These are phyloP conservation scores for Cryptococcus amylolentus DNA, from an alignment of 1,284 basidiomycete genomes.

Conservation along the genomic window DNA sequence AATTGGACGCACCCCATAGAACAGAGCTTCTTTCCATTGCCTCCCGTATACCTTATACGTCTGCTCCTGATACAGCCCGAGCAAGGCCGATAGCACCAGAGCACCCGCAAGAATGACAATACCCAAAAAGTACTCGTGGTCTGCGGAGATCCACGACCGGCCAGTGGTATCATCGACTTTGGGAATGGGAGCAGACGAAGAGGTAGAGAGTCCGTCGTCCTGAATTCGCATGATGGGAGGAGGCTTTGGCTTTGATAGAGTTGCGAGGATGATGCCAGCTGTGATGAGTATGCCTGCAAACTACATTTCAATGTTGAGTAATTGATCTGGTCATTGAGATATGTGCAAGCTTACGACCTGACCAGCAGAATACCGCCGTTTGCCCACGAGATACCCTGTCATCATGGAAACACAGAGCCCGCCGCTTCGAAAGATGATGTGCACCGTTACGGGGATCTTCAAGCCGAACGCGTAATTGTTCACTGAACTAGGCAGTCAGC, in stretches of 20 bases:
- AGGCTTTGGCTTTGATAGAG: slow-evolving; percentile 56
- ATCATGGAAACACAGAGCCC: slow-evolving; percentile 54
- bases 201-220: background rate
- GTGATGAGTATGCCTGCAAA: slow-evolving; percentile 74
- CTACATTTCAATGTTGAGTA: slow-evolving; percentile 11
- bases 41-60: slow-evolving; percentile 70
- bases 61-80: slow-evolving; percentile 82
- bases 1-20: slow-evolving; percentile 57
- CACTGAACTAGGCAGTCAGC: slow-evolving; percentile 52
- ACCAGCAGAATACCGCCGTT: slow-evolving; percentile 62
- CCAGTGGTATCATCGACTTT: background rate
- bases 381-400: slow-evolving; percentile 41
- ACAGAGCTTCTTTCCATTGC: slow-evolving; percentile 84
- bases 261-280: slow-evolving; percentile 74
- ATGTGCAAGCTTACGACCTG: slow-evolving; percentile 55
- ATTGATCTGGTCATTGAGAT: background rate
- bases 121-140: slow-evolving; percentile 61
- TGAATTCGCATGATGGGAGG: background rate
- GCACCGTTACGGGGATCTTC: slow-evolving; percentile 80
- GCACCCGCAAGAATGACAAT: slow-evolving; percentile 71
- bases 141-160: slow-evolving; percentile 10
- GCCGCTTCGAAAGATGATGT: slow-evolving; percentile 90
- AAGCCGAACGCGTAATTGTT: slow-evolving; percentile 89
- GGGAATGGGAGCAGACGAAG: no score
- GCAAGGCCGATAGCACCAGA: slow-evolving; percentile 72